Evolutionary conservation across 257 asterid species (phyloP).

Genomic region (Osmanthus fragrans): DNA sequence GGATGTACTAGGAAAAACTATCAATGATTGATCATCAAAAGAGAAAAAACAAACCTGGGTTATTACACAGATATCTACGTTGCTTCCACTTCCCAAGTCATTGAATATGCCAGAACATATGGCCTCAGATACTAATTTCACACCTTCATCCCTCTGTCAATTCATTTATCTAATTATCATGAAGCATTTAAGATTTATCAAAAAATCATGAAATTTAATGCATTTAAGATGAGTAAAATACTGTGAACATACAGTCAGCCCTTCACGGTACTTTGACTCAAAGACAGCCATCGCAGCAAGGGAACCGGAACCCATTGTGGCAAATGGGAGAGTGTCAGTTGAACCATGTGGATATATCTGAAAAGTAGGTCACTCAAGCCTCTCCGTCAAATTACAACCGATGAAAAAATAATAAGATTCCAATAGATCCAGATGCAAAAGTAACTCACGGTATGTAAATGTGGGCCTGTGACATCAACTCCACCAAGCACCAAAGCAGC

Average conservation of each 20-base stretch:
- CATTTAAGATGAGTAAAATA: neutral
- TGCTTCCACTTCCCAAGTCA: conserved; percentile 98
- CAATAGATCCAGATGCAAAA: neutral
- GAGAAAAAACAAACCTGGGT: conserved; percentile 57
- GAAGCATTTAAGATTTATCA: conserved; percentile 11
- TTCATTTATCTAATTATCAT: conserved; percentile 16
- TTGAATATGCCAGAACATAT: conserved; percentile 89
- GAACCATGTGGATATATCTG: conserved; percentile 99
- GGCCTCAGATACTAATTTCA: conserved; percentile 80
- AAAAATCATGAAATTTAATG: neutral
- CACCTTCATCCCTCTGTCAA: conserved; percentile 84
- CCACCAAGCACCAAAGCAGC: conserved; percentile 86
- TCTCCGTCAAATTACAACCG: neutral
- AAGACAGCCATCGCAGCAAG: conserved; percentile 96
- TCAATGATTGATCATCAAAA: conserved; percentile 8
- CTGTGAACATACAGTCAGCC: conserved; percentile 63
- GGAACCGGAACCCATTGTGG: conserved; percentile 99
- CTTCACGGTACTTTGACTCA: conserved; percentile 83
- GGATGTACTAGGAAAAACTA: neutral
- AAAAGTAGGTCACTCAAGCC: conserved; percentile 15
- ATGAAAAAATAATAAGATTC: neutral
- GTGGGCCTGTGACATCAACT: conserved; percentile 74
- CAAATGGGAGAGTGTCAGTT: conserved; percentile 92
- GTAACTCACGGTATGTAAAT: conserved; percentile 65
- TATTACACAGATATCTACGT: conserved; percentile 83